Percentiles rank a stretch among this genome's conserved stretches.
phyloP scores from a whole-genome alignment of 805 yeast genomes.

The Priceomyces carsonii region DNA sequence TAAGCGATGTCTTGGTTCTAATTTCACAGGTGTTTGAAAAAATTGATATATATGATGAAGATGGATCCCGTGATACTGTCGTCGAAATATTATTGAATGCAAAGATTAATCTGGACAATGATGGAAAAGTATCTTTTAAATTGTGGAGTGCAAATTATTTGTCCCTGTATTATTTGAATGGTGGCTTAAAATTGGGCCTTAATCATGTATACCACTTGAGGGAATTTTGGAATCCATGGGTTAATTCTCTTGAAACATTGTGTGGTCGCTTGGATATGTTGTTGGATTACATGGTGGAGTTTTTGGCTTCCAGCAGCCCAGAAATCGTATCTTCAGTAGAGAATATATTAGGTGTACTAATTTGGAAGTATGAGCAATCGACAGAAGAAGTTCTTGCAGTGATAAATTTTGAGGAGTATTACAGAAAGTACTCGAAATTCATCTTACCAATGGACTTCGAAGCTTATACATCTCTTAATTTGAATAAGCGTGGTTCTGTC shows the following conservation, averaged over 20 bases:
- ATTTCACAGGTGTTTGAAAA: constrained; percentile 6
- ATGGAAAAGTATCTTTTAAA: constrained; percentile 14
- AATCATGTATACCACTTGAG: constrained; percentile 4
- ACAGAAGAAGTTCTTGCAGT: constrained; percentile 17
- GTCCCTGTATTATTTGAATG: constrained; percentile 20
- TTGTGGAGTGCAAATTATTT: constrained; percentile 26
- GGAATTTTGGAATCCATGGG: constrained; percentile 9
- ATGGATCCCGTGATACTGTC: constrained; percentile 5
- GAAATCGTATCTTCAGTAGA: constrained; percentile 23
- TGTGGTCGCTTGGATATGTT: constrained; percentile 24
- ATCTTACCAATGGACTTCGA: constrained; percentile 36
- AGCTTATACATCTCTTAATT: constrained; percentile 30
- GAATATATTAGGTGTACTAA: constrained; percentile 39
- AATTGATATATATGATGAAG: constrained; percentile 7
- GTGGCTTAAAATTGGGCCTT: constrained; percentile 13
- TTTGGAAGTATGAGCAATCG: constrained; percentile 23
- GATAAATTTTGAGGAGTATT: constrained; percentile 20
- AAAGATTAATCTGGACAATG: background rate
- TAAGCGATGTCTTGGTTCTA: constrained; percentile 2
- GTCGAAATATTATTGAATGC: constrained; percentile 7
- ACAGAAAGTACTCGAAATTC: constrained; percentile 14
- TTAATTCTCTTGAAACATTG: constrained; percentile 16
- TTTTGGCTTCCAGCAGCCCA: constrained; percentile 13
- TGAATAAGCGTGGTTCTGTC: constrained; percentile 17
- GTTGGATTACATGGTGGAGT: constrained; percentile 22